Base-by-base conservation (phyloP, 441 rosid species). In the Adansonia madagascariensis region DNA sequence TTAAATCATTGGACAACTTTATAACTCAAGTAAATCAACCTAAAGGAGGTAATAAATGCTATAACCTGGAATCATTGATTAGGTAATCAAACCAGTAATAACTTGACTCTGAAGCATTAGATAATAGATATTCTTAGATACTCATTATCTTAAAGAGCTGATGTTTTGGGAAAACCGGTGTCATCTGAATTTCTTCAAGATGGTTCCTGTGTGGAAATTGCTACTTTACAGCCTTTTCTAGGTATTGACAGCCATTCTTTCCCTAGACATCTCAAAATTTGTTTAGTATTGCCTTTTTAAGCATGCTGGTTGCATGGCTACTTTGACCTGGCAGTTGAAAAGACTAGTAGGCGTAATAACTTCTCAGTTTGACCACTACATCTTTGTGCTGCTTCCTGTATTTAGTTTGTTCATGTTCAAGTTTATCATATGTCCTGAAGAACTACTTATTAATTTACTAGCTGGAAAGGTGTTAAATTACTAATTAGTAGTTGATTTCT, bases 401-500 rank as follows among this genome's bases (percentile, higher is more conserved):
- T 50, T 53, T 52, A 1, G 27, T 65, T 65, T 65, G 22, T 41
- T 65, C 50, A 18, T 65, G 17, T 41, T 41, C 71, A 50, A 39
- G 22, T 18, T 49, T 9, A 41, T 27, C 22, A 14, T 65, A 20
- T 64, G 60, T 53, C 56, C 31, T 12, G 39, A 46, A 22, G 22
- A 44, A 61, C 56, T 14, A 24, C 68, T 60, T 60, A 9, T 46
- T 59, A 17, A 46, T 44, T 17, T 24, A n/a, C n/a, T 60, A 44
- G 56, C 57, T 41, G 22, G 68, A 74, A 44, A n/a, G 41, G 27
- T 60, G 56, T 22, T 57, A 74, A 49, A 24, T 24, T 46, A 59
- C 69, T 74, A 47, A 50, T 74, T 64, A 20, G 14, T 73, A 17
- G 8, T 60, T 60, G n/a, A 55, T 39, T 73, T 71, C 18, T 57